A percentile compares a stretch with the other conserved stretches of the same genome.
Conservation (phyloP, 768 basidiomycete species). For the Daedaleopsis nitida region DNA sequence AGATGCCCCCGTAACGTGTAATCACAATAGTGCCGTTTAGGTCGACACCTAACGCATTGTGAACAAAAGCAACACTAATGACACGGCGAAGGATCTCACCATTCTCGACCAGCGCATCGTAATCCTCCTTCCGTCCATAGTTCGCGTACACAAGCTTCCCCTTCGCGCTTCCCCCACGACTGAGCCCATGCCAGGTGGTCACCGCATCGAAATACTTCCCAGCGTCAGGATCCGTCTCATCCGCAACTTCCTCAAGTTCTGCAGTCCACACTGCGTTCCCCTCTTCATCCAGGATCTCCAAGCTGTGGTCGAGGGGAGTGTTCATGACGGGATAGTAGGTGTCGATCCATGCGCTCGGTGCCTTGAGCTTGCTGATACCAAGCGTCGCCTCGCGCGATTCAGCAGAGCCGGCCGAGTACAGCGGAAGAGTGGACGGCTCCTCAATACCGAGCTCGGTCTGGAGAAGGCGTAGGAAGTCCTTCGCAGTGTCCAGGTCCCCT, state of each 20-base stretch:
- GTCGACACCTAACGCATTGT: constrained; percentile 53
- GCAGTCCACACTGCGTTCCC: constrained; percentile 66
- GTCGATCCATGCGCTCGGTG: constrained; percentile 79
- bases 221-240: constrained; percentile 74
- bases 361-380: constrained; percentile 41
- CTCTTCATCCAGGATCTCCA: constrained; percentile 64
- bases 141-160: constrained; percentile 78
- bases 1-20: constrained; percentile 71
- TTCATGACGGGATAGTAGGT: constrained; percentile 89
- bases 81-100: constrained; percentile 6
- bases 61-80: not conserved
- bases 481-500: constrained; percentile 61
- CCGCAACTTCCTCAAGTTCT: constrained; percentile 72
- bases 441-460: constrained; percentile 62
- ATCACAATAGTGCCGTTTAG: constrained; percentile 80
- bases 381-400: constrained; percentile 71
- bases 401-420: constrained; percentile 71
- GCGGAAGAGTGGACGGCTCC: constrained; percentile 45
- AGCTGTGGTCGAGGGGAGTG: constrained; percentile 65
- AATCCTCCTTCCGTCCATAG: constrained; percentile 78
- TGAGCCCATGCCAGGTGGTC: constrained; percentile 87
- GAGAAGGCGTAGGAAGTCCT: constrained; percentile 66
- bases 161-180: constrained; percentile 71
- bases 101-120: constrained; percentile 59
- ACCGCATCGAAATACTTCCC: constrained; percentile 65